Evolutionary conservation across 371 early-diverging fungal genomes (phyloP), one percentile per base, ranked within the genome.

Genomic region (Mucor piriformis): DNA sequence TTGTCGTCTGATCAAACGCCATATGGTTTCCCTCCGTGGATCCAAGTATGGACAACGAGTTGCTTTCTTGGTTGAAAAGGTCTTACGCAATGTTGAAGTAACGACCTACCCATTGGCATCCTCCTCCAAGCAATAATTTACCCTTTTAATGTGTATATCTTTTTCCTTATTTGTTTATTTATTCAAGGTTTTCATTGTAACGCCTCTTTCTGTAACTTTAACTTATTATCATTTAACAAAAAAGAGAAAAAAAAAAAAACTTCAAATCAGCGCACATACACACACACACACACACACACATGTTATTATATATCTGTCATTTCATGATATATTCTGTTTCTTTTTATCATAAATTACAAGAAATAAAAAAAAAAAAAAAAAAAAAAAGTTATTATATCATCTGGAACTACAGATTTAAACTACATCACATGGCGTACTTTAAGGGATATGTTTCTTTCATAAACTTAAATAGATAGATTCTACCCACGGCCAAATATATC

Each of bases 41-140:
- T 85, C 87, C 18, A 91, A 91, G 62, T 89, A 89, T 61, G 91
- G 91, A 6, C 91, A 91, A 67, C 84, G 89, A 25, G 91, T 91
- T 15, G 91, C 91, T 24, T 84, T 87, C 44, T 74, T 91, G 56
- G 87, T 88, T n/a, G 91, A 91, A 47, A 77, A 77, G 46, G 64
- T 69, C 1, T 52, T 76, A 16, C 65, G 69, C 24, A 57, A 66
- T 21, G 58, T 61, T 21, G 73, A 76, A 24, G 55, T 66, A 1
- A 71, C 71, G 6, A 70, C 68, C 3, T 74, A 70, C 46, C 64
- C 74, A 24, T 37, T 27, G 12, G 38, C 38, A 29, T 29, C 29
- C 29, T 29, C 29, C 29, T 29, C 29, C 29, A 29, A 29, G 29
- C 29, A 29, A 29, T 29, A 29, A 29, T 29, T 4, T 6, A 29